Evolutionary conservation across 495 filamentous ascomycete genomes (phyloP).

Genomic region (Daldinia vernicosa): DNA sequence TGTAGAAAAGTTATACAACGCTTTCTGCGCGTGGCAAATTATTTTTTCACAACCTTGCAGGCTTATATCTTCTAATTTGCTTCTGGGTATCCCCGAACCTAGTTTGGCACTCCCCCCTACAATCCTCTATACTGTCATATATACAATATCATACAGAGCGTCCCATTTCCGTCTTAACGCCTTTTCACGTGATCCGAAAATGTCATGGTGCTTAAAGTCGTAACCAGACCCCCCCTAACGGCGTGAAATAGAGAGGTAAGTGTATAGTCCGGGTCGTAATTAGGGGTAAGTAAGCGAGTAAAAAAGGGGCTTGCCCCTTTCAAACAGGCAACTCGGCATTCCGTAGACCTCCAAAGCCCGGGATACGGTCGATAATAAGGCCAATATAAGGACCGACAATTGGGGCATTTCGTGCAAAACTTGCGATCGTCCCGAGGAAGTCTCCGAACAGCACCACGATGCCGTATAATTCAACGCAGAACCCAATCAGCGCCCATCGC

Average conservation of each 20-base stretch:
- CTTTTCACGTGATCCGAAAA: slow-evolving; percentile 7
- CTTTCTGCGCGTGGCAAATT: slow-evolving; percentile 15
- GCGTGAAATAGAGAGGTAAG: neutral
- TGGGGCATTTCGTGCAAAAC: slow-evolving; percentile 85
- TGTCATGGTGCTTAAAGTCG: slow-evolving; percentile 7
- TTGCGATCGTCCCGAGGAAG: slow-evolving; percentile 89
- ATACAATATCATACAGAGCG: slow-evolving; percentile 35
- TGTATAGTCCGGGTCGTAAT: neutral
- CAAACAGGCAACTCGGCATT: slow-evolving; percentile 82
- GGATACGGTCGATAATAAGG: slow-evolving; percentile 66
- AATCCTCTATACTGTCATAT: slow-evolving; percentile 35
- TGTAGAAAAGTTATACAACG: slow-evolving; percentile 33
- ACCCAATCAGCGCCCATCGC: slow-evolving; percentile 88
- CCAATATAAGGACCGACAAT: slow-evolving; percentile 87
- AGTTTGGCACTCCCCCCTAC: slow-evolving; percentile 16
- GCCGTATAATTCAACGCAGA: slow-evolving; percentile 89
- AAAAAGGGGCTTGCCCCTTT: slow-evolving; percentile 9
- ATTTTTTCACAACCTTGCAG: slow-evolving; percentile 30
- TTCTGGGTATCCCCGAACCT: slow-evolving; percentile 39
- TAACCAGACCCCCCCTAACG: slow-evolving; percentile 1
- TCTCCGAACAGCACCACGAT: slow-evolving; percentile 94
- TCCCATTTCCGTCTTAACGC: slow-evolving; percentile 17
- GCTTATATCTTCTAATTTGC: slow-evolving; percentile 38
- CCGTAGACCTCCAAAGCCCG: slow-evolving; percentile 65
- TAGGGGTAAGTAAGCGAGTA: slow-evolving; percentile 1